Evolutionary conservation across 306 rosid genomes (phyloP).

Genomic region (Corylus americana): DNA sequence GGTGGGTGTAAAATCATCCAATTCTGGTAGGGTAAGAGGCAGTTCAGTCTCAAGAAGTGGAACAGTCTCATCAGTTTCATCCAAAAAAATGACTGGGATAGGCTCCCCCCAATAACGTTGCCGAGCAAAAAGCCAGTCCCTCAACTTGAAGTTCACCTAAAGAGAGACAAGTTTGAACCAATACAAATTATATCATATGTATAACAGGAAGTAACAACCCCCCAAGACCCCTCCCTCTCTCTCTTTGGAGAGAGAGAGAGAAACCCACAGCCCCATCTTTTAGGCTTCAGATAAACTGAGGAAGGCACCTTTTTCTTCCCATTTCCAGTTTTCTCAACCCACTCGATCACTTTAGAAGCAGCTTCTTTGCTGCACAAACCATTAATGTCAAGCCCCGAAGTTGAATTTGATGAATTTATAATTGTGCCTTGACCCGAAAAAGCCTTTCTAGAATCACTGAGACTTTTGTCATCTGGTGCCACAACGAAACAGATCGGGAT

Average conservation of each 20-base stretch:
- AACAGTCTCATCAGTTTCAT: constrained; percentile 66
- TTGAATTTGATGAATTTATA: constrained; percentile 64
- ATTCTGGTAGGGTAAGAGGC: constrained; percentile 88
- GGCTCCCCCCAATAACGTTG: constrained; percentile 99
- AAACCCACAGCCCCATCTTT: constrained; percentile 6
- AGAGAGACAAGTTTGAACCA: constrained; percentile 25
- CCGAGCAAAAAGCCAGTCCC: constrained; percentile 99
- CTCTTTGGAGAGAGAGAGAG: not conserved
- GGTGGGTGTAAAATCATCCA: constrained; percentile 94
- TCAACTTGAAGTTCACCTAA: constrained; percentile 90
- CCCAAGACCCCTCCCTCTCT: no score
- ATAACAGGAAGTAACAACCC: not conserved
- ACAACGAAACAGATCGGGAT: constrained; percentile 74
- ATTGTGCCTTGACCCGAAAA: constrained; percentile 74
- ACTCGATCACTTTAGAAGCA: constrained; percentile 65
- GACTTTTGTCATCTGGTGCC: constrained; percentile 54
- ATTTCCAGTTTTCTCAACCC: constrained; percentile 85
- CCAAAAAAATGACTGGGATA: constrained; percentile 87
- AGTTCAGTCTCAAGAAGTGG: constrained; percentile 75
- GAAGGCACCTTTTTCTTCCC: constrained; percentile 80
- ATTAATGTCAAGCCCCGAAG: constrained; percentile 69
- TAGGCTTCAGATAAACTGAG: constrained; percentile 26
- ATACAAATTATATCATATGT: constrained; percentile 23
- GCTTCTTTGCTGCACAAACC: constrained; percentile 81
- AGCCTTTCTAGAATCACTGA: constrained; percentile 52